Percentiles rank a stretch among this genome's conserved stretches.
These are phyloP conservation scores for Mycena vulgaris DNA, from an alignment of 768 basidiomycete genomes.

Conservation along the genomic window DNA sequence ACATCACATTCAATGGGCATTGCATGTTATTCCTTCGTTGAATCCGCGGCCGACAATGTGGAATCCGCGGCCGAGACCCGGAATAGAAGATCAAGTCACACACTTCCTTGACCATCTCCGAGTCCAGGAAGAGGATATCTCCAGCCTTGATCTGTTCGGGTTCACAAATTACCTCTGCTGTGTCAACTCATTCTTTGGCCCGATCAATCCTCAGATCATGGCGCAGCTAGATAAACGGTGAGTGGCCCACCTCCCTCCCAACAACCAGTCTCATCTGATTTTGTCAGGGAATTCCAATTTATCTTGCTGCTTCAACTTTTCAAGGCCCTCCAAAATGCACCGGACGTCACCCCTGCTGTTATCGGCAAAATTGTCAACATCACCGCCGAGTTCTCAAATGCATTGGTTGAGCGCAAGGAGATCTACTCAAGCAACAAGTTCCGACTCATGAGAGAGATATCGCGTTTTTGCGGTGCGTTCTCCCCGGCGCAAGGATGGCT, in stretches of 20 bases:
- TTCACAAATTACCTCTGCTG: conserved; percentile 17
- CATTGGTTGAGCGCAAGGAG: no score
- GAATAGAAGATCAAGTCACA: background rate
- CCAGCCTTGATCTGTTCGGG: background rate
- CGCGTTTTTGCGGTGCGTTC: background rate
- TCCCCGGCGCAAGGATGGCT: background rate
- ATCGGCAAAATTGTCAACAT: background rate
- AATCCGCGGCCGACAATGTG: no score
- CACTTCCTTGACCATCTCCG: conserved; percentile 1
- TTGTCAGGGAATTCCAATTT: background rate
- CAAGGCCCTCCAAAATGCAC: background rate
- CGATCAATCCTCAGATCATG: background rate
- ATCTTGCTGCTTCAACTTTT: background rate
- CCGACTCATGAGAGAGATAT: background rate
- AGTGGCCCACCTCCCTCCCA: background rate
- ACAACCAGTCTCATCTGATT: no score
- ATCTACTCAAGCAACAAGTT: no score
- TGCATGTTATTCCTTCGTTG: background rate
- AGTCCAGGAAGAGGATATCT: background rate
- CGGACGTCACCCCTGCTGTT: background rate
- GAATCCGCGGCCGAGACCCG: no score
- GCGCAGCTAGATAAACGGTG: conserved; percentile 2
- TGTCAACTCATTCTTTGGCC: background rate
- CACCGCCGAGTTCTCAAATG: background rate
- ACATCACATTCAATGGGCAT: background rate